Percentiles rank a stretch among this genome's conserved stretches.
These are phyloP conservation scores for Linum trigynum DNA, from an alignment of 345 rosid genomes.

Conservation along the genomic window DNA sequence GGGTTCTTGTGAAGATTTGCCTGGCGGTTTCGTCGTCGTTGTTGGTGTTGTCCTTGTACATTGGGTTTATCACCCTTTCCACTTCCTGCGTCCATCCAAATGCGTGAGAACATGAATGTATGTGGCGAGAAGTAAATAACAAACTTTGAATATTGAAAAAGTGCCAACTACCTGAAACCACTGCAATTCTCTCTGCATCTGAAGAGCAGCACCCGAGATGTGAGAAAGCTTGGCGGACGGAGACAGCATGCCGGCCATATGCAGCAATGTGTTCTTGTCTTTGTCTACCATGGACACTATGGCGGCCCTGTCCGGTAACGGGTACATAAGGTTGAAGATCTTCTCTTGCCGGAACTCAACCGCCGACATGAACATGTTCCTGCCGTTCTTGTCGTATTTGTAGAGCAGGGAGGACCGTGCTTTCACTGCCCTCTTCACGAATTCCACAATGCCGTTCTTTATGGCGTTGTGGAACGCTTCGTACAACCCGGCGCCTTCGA, in stretches of 20 bases:
- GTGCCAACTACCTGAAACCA: background rate
- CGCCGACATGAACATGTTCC: background rate
- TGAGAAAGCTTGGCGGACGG: background rate
- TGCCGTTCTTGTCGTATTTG: background rate
- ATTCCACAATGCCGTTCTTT: slow-evolving; percentile 1
- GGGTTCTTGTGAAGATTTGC: background rate
- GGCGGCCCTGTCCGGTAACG: background rate
- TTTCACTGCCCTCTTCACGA: background rate
- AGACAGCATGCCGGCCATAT: slow-evolving; percentile 6
- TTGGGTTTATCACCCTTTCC: slow-evolving; percentile 1
- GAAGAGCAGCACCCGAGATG: slow-evolving; percentile 5
- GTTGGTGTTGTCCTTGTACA: background rate
- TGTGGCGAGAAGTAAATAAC: background rate
- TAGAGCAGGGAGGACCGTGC: background rate
- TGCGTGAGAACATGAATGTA: background rate
- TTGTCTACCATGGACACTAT: background rate
- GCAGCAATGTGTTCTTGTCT: slow-evolving; percentile 4
- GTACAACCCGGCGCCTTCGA: slow-evolving; percentile 19
- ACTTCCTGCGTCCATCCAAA: background rate
- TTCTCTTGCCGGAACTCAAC: background rate
- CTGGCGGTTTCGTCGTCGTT: background rate
- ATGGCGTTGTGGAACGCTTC: slow-evolving; percentile 24
- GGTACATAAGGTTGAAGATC: slow-evolving; percentile 1
- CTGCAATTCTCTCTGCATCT: background rate
- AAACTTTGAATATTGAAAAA: too few species aligned